Evolutionary conservation across 2,329 filamentous ascomycete genomes (phyloP), one percentile per base, ranked within the genome.

Genomic region (Eurotiales sp.): DNA sequence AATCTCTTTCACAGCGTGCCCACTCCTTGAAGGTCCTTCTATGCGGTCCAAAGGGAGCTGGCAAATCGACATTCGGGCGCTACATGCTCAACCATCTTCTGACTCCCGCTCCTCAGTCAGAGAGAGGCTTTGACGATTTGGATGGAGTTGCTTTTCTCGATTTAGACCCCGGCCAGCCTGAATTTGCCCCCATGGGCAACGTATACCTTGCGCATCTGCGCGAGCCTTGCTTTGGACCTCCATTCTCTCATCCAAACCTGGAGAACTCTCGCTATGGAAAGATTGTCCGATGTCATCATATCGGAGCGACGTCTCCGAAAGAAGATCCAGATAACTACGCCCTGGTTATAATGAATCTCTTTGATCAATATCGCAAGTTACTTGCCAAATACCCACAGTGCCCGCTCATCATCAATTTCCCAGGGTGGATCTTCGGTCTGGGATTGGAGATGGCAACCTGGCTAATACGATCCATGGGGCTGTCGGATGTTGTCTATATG

Each of bases 31-130:
- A 63, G 51, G 72, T 78, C 7, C 61, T 84, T 45, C 65, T 82
- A 6, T 77, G 78, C 50, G 82, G 82, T 5, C 71, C 77, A 7
- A 78, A 82, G 55, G 74, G 71, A 0, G 76, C 79, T 21, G 82
- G 82, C 21, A 83, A 84, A 61, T 84, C 81, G 8, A 83, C 79
- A 0, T 80, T 84, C 57, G 74, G 75, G 51, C 76, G 77, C 45
- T 72, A 80, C 51, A 64, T 84, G 4, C 60, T 77, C 15, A 85
- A 85, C 58, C 73, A 78, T 51, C 69, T 81, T 25, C 69, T 82
- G 15, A 72, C 68, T 25, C 65, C 67, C 19, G 63, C 65, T 3
- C 72, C 64, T 51, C 54, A 65, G 45, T 55, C 63, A 4, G 65
- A 68, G 39, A 61, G 52, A 25, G 58, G 56, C 17, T 60, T 64